phyloP scores from a whole-genome alignment of 257 asterid species.

The Marsdenia floribunda region DNA sequence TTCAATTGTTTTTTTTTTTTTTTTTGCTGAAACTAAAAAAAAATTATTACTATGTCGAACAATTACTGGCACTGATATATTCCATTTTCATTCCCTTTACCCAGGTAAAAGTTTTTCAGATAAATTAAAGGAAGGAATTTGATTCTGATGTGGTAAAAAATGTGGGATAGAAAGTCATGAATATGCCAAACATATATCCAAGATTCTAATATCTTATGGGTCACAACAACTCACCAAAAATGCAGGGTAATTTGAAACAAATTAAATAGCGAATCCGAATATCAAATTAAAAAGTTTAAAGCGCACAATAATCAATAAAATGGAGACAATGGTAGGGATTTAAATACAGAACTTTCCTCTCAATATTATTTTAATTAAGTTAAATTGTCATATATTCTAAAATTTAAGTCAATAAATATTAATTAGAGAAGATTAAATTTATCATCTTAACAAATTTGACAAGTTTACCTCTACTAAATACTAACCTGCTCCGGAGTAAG shows the following conservation, averaged over 20 bases:
- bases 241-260: not conserved
- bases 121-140: slow-evolving; percentile 2
- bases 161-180: not conserved
- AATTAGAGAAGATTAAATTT: no score
- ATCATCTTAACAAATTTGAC: no score
- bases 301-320: no score
- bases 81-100: not conserved
- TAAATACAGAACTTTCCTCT: no score
- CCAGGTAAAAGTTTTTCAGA: not conserved
- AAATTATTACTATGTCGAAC: not conserved
- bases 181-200: slow-evolving; percentile 12
- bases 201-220: not conserved
- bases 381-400: no score
- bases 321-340: no score
- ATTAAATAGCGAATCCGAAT: slow-evolving; percentile 6
- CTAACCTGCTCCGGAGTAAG: slow-evolving; percentile 85
- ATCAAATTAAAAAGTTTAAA: not conserved
- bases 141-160: slow-evolving; percentile 7
- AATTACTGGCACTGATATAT: not conserved
- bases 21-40: not conserved
- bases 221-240: slow-evolving; percentile 4
- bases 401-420: no score
- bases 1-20: not conserved
- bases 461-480: not conserved
- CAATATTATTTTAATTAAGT: no score